phyloP scores from a whole-genome alignment of 805 yeast species.

The Maudiozyma serrabonitensis region DNA sequence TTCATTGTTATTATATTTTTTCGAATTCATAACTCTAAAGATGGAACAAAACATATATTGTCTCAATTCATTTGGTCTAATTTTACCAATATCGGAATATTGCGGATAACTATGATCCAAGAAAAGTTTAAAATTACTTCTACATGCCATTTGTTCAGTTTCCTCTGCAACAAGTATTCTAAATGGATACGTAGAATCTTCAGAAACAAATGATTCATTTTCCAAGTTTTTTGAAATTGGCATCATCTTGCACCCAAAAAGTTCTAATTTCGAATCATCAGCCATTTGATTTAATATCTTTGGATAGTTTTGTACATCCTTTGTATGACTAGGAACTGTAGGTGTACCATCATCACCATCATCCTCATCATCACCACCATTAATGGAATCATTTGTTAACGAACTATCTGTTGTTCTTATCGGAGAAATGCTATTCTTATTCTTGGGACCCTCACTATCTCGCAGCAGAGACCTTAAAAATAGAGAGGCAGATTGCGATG shows the following conservation, averaged over 20 bases:
- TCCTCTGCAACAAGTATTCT: conserved; percentile 31
- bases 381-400: background rate
- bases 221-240: conserved; percentile 5
- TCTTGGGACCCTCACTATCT: background rate
- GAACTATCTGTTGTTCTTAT: background rate
- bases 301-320: conserved; percentile 4
- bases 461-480: background rate
- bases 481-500: background rate
- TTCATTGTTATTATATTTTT: conserved; percentile 14
- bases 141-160: conserved; percentile 29
- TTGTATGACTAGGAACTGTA: background rate
- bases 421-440: background rate
- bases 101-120: conserved; percentile 27
- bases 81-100: conserved; percentile 17
- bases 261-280: conserved; percentile 21
- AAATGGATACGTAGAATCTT: conserved; percentile 12
- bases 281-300: conserved; percentile 20
- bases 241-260: conserved; percentile 20
- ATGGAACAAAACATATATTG: conserved; percentile 35
- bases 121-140: conserved; percentile 28
- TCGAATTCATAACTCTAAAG: conserved; percentile 22
- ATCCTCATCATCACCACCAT: background rate
- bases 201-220: background rate
- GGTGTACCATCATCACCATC: background rate
- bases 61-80: conserved; percentile 27